Evolutionary conservation across 208 protist species (phyloP), one percentile per base, ranked within the genome.

Genomic region (Crithidia bombi): DNA sequence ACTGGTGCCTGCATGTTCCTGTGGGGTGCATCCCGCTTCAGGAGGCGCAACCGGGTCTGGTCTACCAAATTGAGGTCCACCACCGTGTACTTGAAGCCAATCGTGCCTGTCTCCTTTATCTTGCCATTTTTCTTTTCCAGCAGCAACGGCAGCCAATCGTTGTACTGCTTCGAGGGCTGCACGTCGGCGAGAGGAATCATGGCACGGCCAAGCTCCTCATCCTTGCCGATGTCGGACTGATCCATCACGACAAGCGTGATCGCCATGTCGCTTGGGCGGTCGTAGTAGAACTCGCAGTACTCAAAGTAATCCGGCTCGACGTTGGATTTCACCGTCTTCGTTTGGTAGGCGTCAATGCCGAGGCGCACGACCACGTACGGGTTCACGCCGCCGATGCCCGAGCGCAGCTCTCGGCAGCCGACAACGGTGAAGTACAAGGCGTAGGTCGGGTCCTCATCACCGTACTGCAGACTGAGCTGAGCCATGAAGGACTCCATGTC

Each of bases 401-500:
- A 78, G 10, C 71, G 62, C 47, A 96, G 79, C 30, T 82, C 72
- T 17, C 88, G 86, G 59, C 88, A 94, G 47, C 91, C 88, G 7
- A 87, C 65, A 23, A 96, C 69, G 44, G 88, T 93, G 43, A 94
- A 73, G 75, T 86, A 92, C 19, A 96, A 63, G 17, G 68, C 88
- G 50, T 87, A 88, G 10, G 86, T 89, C 1, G 79, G 74, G 64
- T 90, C 83, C 55, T 94, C 88, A 44, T 86, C 81, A 3, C 86
- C 86, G 75, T 91, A 89, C 49, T 78, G 65, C 19, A 69, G 49
- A 14, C 82, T 67, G 43, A 96, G 47, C 63, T 92, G 80, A 28
- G 75, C 82, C 70, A 96, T 79, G 72, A 94, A 92, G 33, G 80
- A 83, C 64, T 96, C 88, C 71, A 93, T 91, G 65, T 96, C 91